Evolutionary conservation across 495 filamentous ascomycete genomes (phyloP), one percentile per base, ranked within the genome.

Genomic region (Chaetomium cochliodes): DNA sequence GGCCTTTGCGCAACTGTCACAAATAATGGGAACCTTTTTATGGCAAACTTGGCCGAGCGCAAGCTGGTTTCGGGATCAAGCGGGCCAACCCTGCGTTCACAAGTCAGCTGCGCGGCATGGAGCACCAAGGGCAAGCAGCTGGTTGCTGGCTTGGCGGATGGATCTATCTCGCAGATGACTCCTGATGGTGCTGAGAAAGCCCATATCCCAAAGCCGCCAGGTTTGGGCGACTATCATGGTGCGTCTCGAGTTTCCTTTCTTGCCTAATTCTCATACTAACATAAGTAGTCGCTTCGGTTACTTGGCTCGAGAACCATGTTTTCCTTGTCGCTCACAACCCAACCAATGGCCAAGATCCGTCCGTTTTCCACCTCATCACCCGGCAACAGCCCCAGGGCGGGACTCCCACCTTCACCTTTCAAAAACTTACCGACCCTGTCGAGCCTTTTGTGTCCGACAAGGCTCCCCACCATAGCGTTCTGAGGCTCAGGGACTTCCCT

Each of bases 111-210:
- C 72, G 85, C 92, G 2, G 86, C 90, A 47, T 99, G 96, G 96
- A 98, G 93, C 72, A 88, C 85, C 58, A 90, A 86, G 69, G 96
- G 96, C 49, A 98, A 96, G 73, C 93, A 97, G 73, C 80, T 99
- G 25, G 84, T 97, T 7, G 96, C 92, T 67, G 96, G 96, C 33
- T 83, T 96, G 67, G 87, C 81, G 20, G 86, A 97, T 76, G 94
- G 93, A 56, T 86, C 87, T 23, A 86, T 87, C 44, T 86, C 84
- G 64, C 93, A 97, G 71, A 88, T 97, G 86, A 91, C 88, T 2
- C 90, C 89, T 0, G 84, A 90, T 57, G 94, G 93, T 37, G 80
- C 79, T 16, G 82, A 83, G 22, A 94, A 92, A 73, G 92, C 81
- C 23, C 80, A 86, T 47, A 89, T 98, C 47, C 93, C 94, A 39